phyloP scores from a whole-genome alignment of 2,329 filamentous ascomycete genomes.

The Fonsecaea monophora region DNA sequence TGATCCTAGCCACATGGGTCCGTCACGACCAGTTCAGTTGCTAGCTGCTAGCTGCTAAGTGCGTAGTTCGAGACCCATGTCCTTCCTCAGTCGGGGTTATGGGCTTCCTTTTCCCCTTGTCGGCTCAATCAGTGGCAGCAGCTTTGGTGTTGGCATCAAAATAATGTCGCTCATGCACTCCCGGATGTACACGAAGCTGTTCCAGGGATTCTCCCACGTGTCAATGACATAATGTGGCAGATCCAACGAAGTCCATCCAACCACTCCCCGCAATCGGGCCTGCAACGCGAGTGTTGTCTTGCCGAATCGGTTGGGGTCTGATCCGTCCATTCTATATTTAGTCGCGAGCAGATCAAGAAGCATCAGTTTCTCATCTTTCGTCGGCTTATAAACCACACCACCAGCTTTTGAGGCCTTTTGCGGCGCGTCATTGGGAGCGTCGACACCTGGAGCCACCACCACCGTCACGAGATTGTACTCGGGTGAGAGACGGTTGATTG shows the following conservation, averaged over 20 bases:
- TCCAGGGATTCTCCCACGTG: slow-evolving; percentile 41
- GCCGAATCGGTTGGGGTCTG: slow-evolving; percentile 36
- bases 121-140: slow-evolving; percentile 36
- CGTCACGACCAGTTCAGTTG: background rate
- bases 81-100: background rate
- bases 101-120: background rate
- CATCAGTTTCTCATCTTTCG: slow-evolving; percentile 29
- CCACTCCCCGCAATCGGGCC: slow-evolving; percentile 31
- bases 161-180: slow-evolving; percentile 40
- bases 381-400: slow-evolving; percentile 33
- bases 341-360: slow-evolving; percentile 34
- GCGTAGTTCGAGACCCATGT: background rate
- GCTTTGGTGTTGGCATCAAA: slow-evolving; percentile 32
- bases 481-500: slow-evolving; percentile 21
- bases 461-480: slow-evolving; percentile 36
- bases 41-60: background rate
- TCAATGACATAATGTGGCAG: slow-evolving; percentile 38
- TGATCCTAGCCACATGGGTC: background rate
- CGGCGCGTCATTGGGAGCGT: slow-evolving; percentile 35
- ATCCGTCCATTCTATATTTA: slow-evolving; percentile 40
- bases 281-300: slow-evolving; percentile 39
- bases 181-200: slow-evolving; percentile 38
- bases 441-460: slow-evolving; percentile 38
- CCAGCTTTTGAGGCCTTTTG: slow-evolving; percentile 33
- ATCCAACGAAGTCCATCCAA: slow-evolving; percentile 37